Conservation (phyloP, 192 early-diverging fungal species). For the Coemansia furcata region DNA sequence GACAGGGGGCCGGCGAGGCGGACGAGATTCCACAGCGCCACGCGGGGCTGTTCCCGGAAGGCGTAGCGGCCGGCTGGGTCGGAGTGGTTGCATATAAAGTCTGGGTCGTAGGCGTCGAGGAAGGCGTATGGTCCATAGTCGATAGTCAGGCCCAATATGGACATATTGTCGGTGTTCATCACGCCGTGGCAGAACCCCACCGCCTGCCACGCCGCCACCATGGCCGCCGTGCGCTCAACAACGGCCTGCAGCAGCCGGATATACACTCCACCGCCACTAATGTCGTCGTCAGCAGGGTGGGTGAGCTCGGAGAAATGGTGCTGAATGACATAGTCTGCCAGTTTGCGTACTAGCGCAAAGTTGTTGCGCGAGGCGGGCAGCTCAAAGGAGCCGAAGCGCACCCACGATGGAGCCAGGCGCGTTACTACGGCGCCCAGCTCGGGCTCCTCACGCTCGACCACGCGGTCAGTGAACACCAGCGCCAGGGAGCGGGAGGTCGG, state of each 20-base stretch:
- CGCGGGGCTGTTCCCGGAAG: constrained; percentile 75
- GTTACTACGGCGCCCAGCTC: constrained; percentile 77
- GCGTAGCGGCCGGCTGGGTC: constrained; percentile 73
- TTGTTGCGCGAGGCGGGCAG: constrained; percentile 71
- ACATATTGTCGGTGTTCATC: constrained; percentile 95
- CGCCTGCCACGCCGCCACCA: constrained; percentile 78
- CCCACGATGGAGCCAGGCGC: constrained; percentile 74
- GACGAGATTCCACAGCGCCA: constrained; percentile 78
- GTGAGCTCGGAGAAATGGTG: constrained; percentile 54
- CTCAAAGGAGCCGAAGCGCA: constrained; percentile 89
- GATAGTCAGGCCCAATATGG: constrained; percentile 75
- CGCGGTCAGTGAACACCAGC: constrained; percentile 61
- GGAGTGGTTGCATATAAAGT: constrained; percentile 76
- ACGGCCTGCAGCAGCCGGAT: constrained; percentile 58
- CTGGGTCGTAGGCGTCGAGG: constrained; percentile 79
- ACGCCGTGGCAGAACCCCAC: constrained; percentile 82
- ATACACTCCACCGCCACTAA: constrained; percentile 35
- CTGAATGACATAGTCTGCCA: constrained; percentile 74
- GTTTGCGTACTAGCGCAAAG: constrained; percentile 41
- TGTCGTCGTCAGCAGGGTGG: constrained; percentile 11
- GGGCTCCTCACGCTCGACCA: constrained; percentile 64
- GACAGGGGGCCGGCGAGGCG: constrained; percentile 66
- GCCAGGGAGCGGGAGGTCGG: constrained; percentile 78
- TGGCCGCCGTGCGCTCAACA: constrained; percentile 61
- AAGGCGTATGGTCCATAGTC: constrained; percentile 90